Conservation (phyloP, 1,284 basidiomycete species). For the Sporisorium sorghi region DNA sequence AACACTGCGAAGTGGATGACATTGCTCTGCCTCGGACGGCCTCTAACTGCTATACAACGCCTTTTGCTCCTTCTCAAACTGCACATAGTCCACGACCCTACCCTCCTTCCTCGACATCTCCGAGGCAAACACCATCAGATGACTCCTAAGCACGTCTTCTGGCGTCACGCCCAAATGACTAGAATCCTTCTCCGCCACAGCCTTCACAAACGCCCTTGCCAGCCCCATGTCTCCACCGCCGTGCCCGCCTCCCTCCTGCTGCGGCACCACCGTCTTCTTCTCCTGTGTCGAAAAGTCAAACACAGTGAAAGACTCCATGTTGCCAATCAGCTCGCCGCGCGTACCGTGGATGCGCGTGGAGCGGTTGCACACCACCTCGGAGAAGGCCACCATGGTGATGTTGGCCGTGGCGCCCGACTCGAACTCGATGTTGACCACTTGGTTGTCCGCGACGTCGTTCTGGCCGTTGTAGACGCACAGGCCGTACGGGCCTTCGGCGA, state of each 20-base stretch:
- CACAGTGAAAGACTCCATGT: constrained; percentile 39
- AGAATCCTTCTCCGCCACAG: constrained; percentile 32
- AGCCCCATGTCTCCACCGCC: constrained; percentile 39
- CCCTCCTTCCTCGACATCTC: constrained; percentile 29
- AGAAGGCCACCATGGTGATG: constrained; percentile 42
- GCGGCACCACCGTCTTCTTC: constrained; percentile 28
- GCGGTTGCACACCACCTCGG: constrained; percentile 44
- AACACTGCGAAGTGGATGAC: neutral
- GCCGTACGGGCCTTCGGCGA: constrained; percentile 41
- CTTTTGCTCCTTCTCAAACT: constrained; percentile 36
- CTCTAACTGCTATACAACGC: constrained; percentile 14
- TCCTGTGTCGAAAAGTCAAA: constrained; percentile 42
- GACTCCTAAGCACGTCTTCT: constrained; percentile 37
- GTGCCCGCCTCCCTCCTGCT: constrained; percentile 39
- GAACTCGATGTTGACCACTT: constrained; percentile 47
- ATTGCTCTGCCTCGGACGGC: neutral
- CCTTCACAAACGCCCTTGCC: constrained; percentile 45
- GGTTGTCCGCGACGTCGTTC: constrained; percentile 41
- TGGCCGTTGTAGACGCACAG: constrained; percentile 44
- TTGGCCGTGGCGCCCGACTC: constrained; percentile 34
- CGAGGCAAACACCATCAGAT: constrained; percentile 39
- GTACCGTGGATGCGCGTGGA: constrained; percentile 39
- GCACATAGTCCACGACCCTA: constrained; percentile 25
- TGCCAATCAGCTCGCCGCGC: constrained; percentile 36
- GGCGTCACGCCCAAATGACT: constrained; percentile 38